Conservation (phyloP, 2,329 filamentous ascomycete species). For the Rhinocladiella similis region DNA sequence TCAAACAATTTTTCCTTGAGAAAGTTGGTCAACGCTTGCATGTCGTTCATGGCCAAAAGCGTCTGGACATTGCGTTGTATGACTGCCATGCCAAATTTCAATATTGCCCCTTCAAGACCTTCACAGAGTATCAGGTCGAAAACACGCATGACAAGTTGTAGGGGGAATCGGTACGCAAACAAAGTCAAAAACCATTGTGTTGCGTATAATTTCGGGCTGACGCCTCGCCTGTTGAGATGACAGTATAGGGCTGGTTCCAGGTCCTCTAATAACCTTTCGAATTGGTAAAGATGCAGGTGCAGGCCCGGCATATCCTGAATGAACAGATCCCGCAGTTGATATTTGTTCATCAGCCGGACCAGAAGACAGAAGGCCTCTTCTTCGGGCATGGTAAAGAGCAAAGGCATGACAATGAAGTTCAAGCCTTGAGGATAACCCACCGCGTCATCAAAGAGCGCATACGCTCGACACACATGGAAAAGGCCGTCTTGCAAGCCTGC, state of each 20-base stretch:
- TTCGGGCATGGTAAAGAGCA: constrained; percentile 98
- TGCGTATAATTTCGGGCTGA: constrained; percentile 89
- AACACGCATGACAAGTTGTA: constrained; percentile 92
- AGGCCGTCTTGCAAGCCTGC: constrained; percentile 90
- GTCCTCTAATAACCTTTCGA: constrained; percentile 91
- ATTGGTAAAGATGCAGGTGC: constrained; percentile 90
- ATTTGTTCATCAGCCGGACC: constrained; percentile 94
- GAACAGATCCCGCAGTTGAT: constrained; percentile 88
- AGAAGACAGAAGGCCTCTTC: constrained; percentile 94
- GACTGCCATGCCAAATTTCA: constrained; percentile 90
- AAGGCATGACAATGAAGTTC: constrained; percentile 96
- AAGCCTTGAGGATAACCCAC: constrained; percentile 98
- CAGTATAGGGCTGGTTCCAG: constrained; percentile 92
- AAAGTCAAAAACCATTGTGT: constrained; percentile 99
- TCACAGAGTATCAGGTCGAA: constrained; percentile 95
- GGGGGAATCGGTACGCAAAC: constrained; percentile 96
- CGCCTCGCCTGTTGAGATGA: constrained; percentile 82
- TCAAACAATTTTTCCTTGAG: constrained; percentile 94
- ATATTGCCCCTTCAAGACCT: constrained; percentile 80
- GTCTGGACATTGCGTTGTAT: constrained; percentile 90
- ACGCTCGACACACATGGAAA: constrained; percentile 95
- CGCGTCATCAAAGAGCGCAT: constrained; percentile 89
- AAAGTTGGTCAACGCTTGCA: constrained; percentile 84
- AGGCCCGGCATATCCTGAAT: constrained; percentile 94
- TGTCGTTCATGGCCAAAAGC: constrained; percentile 82